A percentile compares a stretch with the other conserved stretches of the same genome.
Conservation (phyloP, 441 rosid genomes). For the Mallotus repandus region DNA sequence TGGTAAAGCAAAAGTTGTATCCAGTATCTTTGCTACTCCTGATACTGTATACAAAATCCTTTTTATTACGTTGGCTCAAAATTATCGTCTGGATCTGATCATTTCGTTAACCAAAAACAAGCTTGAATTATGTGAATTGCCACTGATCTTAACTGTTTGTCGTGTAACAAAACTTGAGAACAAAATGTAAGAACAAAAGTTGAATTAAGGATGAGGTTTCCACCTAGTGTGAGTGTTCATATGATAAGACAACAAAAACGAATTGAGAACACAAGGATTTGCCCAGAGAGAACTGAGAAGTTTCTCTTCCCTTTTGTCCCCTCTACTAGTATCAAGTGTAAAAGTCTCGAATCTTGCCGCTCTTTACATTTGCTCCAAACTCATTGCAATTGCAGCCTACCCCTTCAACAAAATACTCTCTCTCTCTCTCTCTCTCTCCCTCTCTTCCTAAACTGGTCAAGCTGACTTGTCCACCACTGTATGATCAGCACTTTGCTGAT, state of each 20-base stretch:
- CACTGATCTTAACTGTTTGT: too few relatives aligned
- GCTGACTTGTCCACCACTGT: slow-evolving; percentile 29
- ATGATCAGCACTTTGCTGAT: slow-evolving; percentile 31
- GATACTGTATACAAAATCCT: too few relatives aligned
- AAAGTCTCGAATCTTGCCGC: slow-evolving; percentile 35
- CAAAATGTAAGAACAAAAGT: not conserved
- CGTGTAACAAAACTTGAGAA: slow-evolving; percentile 24
- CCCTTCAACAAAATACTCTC: slow-evolving; percentile 6
- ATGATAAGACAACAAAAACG: slow-evolving; percentile 19
- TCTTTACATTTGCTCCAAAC: slow-evolving; percentile 55
- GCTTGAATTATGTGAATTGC: too few relatives aligned
- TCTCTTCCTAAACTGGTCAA: slow-evolving; percentile 29
- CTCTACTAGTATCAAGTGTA: slow-evolving; percentile 22
- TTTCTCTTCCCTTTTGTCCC: slow-evolving; percentile 28
- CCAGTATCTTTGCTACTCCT: too few relatives aligned
- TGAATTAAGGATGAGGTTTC: slow-evolving; percentile 19
- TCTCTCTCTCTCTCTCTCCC: too few relatives aligned
- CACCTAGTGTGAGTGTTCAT: slow-evolving; percentile 21
- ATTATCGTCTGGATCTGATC: too few relatives aligned
- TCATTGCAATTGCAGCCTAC: slow-evolving; percentile 45
- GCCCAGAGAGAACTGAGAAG: slow-evolving; percentile 26
- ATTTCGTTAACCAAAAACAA: too few relatives aligned
- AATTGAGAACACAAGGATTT: slow-evolving; percentile 28
- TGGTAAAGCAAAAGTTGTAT: too few relatives aligned
- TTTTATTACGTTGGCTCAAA: too few relatives aligned